phyloP scores from a whole-genome alignment of 805 yeast species.

The Starmerella geochares region DNA sequence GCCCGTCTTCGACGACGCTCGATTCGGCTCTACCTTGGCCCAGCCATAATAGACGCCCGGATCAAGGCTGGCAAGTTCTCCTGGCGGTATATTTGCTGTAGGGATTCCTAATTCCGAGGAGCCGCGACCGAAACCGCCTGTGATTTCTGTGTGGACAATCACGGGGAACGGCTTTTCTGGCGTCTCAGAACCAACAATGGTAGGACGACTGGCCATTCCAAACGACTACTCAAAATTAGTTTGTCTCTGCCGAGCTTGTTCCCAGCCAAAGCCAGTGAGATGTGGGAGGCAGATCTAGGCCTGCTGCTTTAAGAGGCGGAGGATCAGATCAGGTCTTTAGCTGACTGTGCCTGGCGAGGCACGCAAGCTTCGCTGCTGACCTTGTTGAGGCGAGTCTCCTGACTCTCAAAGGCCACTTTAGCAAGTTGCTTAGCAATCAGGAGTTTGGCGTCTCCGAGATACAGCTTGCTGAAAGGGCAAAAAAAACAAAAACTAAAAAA shows the following conservation, averaged over 20 bases:
- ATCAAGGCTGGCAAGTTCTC: conserved; percentile 37
- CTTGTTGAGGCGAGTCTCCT: no score
- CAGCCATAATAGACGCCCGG: conserved; percentile 92
- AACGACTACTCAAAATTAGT: neutral
- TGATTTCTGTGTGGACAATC: conserved; percentile 35
- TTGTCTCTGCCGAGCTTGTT: neutral
- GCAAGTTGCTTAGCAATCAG: no score
- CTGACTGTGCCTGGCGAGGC: neutral
- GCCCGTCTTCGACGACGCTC: conserved; percentile 21
- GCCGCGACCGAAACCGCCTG: conserved; percentile 91
- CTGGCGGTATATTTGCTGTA: conserved; percentile 77
- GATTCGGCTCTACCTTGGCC: conserved; percentile 34
- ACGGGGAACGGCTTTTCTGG: conserved; percentile 33
- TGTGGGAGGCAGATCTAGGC: no score
- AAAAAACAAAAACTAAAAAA: no score
- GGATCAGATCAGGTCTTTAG: neutral
- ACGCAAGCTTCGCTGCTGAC: no score
- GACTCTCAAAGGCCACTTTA: no score
- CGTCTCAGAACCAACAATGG: conserved; percentile 29
- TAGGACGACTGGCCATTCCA: conserved; percentile 22
- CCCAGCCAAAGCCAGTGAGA: neutral
- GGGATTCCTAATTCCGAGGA: conserved; percentile 90
- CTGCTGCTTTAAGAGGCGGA: neutral
- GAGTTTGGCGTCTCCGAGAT: no score
- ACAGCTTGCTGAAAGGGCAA: no score